These are phyloP conservation scores for Apiospora marii DNA, from an alignment of 2,329 filamentous ascomycete species.

Conservation along the genomic window DNA sequence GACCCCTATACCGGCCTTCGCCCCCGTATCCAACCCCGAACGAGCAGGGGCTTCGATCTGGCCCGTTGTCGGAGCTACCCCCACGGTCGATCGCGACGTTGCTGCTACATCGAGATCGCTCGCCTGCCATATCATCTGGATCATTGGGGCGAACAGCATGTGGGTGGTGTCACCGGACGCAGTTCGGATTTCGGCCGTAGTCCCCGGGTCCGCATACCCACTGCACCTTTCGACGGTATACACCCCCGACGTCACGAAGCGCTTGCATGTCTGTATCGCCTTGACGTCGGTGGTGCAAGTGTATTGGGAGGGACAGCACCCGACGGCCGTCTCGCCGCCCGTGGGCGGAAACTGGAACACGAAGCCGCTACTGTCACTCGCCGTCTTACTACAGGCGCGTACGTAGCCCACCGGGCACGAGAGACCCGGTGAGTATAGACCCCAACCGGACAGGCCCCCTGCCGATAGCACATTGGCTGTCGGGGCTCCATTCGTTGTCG, in stretches of 20 bases:
- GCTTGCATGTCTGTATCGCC: background rate
- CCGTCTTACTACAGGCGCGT: constrained; percentile 16
- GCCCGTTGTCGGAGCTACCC: background rate
- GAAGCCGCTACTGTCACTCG: background rate
- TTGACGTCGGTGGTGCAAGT: background rate
- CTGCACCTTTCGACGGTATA: background rate
- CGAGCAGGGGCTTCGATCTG: background rate
- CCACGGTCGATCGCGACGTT: background rate
- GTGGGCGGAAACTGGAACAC: constrained; percentile 23
- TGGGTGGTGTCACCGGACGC: background rate
- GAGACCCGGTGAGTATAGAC: constrained; percentile 27
- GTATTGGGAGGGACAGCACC: constrained; percentile 24
- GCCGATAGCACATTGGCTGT: background rate
- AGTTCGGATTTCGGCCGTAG: background rate
- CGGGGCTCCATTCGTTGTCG: background rate
- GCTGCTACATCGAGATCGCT: background rate
- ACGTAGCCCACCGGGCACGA: constrained; percentile 22
- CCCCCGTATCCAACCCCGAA: background rate
- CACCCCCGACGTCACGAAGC: background rate
- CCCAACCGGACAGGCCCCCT: constrained; percentile 5
- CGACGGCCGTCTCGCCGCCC: constrained; percentile 23
- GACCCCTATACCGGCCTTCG: background rate
- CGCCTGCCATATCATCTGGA: constrained; percentile 20
- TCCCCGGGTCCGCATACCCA: background rate
- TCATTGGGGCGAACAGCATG: background rate